A percentile compares a stretch with the other conserved stretches of the same genome.
These are phyloP conservation scores for Ceratobasidium sp. DNA, from an alignment of 1,284 basidiomycete species.

Conservation along the genomic window DNA sequence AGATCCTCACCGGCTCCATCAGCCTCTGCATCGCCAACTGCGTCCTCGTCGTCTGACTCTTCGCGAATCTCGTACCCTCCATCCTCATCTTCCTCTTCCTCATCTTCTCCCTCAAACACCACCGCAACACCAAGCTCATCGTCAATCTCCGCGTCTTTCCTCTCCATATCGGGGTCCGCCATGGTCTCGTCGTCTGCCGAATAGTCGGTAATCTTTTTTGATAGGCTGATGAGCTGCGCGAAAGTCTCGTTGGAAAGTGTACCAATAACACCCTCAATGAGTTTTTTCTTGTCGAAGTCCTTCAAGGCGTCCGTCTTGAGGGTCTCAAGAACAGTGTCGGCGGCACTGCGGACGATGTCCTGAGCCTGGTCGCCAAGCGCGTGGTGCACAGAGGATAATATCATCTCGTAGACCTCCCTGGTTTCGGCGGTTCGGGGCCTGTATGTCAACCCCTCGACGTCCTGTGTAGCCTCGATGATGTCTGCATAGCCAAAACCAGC, in stretches of 20 bases:
- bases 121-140: constrained; percentile 96
- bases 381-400: constrained; percentile 85
- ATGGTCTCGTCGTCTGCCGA: constrained; percentile 84
- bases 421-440: constrained; percentile 94
- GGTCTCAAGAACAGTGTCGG: constrained; percentile 89
- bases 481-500: constrained; percentile 82
- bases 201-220: constrained; percentile 98
- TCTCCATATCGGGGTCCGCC: constrained; percentile 78
- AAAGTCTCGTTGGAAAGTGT: constrained; percentile 80
- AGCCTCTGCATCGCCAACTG: constrained; percentile 55
- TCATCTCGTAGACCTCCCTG: constrained; percentile 92
- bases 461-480: constrained; percentile 91
- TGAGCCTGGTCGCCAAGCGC: constrained; percentile 94
- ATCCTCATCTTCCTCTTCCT: constrained; percentile 89
- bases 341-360: constrained; percentile 93
- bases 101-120: constrained; percentile 95
- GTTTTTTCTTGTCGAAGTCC: constrained; percentile 98
- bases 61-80: constrained; percentile 80
- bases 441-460: constrained; percentile 93
- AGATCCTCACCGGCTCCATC: constrained; percentile 61
- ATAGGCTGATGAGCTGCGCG: constrained; percentile 84
- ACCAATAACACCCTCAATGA: constrained; percentile 86
- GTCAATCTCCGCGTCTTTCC: constrained; percentile 84
- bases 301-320: constrained; percentile 92
- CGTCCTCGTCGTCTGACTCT: constrained; percentile 77